Conservation (phyloP, 2,329 filamentous ascomycete species). For the Penicillium sp. region DNA sequence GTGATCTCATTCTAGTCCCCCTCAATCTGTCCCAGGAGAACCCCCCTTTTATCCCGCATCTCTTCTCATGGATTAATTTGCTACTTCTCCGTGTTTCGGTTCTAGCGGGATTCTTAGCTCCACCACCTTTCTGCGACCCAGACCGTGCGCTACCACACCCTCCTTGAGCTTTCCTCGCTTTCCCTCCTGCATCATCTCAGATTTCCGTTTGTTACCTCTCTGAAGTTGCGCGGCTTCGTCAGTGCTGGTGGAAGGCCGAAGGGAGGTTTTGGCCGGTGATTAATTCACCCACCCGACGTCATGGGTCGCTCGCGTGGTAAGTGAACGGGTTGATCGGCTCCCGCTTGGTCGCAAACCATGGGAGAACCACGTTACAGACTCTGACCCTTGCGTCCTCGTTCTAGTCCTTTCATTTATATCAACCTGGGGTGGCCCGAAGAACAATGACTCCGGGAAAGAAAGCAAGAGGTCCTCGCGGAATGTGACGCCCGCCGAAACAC, state of each 20-base stretch:
- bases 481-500: conserved; percentile 25
- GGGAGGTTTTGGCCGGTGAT: conserved; percentile 6
- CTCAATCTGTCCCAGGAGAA: neutral
- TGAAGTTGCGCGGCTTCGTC: conserved; percentile 9
- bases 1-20: neutral
- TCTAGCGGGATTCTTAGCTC: conserved; percentile 9
- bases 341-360: conserved; percentile 13
- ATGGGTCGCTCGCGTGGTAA: conserved; percentile 46
- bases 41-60: conserved; percentile 3
- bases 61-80: conserved; percentile 20
- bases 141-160: conserved; percentile 19
- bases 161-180: neutral
- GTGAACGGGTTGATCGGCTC: conserved; percentile 19
- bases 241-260: conserved; percentile 8
- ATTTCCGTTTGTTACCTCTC: conserved; percentile 6
- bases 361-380: conserved; percentile 21
- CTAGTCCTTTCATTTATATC: conserved; percentile 88
- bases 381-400: conserved; percentile 28
- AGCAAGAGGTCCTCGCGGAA: conserved; percentile 35
- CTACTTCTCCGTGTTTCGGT: conserved; percentile 6
- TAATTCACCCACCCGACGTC: conserved; percentile 16
- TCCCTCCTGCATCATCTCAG: neutral
- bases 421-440: conserved; percentile 42
- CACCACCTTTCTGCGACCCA: conserved; percentile 4
- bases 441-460: conserved; percentile 38